A percentile compares a stretch with the other conserved stretches of the same genome.
Evolutionary conservation across 129 eudicot species (phyloP).

Genomic region (Lactuca saligna): DNA sequence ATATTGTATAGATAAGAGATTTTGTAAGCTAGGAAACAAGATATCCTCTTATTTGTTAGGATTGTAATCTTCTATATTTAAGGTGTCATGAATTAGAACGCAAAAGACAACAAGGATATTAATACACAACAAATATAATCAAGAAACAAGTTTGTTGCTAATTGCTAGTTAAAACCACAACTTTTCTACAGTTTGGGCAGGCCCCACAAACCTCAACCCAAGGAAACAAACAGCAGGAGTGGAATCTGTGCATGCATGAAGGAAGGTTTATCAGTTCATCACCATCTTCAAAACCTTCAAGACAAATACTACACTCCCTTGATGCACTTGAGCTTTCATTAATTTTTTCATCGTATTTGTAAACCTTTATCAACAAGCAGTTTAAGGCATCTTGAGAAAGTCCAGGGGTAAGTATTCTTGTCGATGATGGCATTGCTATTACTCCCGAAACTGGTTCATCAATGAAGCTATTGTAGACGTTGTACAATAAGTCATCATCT

Average conservation of each 20-base stretch:
- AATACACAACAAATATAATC: not conserved
- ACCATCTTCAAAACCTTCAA: constrained; percentile 68
- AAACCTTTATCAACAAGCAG: constrained; percentile 39
- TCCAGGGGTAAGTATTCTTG: constrained; percentile 47
- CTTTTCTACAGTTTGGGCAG: constrained; percentile 86
- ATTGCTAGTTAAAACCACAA: constrained; percentile 27
- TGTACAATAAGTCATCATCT: constrained; percentile 23
- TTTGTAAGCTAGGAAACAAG: too few species aligned
- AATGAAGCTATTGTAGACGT: constrained; percentile 27
- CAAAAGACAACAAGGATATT: too few species aligned
- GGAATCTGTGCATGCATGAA: constrained; percentile 79
- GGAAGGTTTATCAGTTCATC: constrained; percentile 52
- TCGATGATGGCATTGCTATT: constrained; percentile 22
- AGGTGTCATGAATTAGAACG: too few species aligned
- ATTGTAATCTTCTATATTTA: too few species aligned
- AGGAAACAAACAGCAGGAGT: constrained; percentile 71
- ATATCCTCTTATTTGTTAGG: too few species aligned
- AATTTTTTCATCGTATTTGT: constrained; percentile 20
- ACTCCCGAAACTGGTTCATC: constrained; percentile 37
- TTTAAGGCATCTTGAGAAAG: constrained; percentile 49
- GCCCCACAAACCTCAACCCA: constrained; percentile 81
- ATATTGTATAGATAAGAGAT: too few species aligned
- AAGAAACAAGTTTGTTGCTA: constrained; percentile 22
- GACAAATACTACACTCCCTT: constrained; percentile 81
- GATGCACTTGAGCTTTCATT: constrained; percentile 35